These are phyloP conservation scores for Phytophthora vignae DNA, from an alignment of 352 stramenopile genomes.

Conservation along the genomic window DNA sequence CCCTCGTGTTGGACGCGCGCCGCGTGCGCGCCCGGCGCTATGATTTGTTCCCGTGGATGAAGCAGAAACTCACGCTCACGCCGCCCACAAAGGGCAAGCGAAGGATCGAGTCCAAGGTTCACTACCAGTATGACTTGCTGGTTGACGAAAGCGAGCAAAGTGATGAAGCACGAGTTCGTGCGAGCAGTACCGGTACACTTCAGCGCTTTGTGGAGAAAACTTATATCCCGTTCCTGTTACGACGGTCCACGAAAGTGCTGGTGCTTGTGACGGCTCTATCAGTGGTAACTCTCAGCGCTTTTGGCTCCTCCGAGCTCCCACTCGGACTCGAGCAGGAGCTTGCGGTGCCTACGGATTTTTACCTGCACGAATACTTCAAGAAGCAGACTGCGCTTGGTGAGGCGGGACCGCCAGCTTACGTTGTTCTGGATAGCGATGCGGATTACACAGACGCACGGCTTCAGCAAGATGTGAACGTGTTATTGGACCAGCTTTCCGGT, in stretches of 20 bases:
- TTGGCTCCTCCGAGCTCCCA: conserved; percentile 69
- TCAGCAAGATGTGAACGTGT: conserved; percentile 65
- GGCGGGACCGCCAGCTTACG: conserved; percentile 88
- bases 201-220: conserved; percentile 71
- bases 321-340: conserved; percentile 91
- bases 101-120: conserved; percentile 25
- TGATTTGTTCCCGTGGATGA: conserved; percentile 74
- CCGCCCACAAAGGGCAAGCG: conserved; percentile 23
- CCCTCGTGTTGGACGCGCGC: conserved; percentile 77
- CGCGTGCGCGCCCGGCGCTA: conserved; percentile 74
- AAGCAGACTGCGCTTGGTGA: conserved; percentile 86
- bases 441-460: conserved; percentile 76
- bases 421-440: conserved; percentile 65
- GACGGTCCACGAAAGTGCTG: conserved; percentile 61
- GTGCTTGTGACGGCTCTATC: conserved; percentile 55
- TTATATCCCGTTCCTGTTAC: conserved; percentile 74
- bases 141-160: conserved; percentile 25
- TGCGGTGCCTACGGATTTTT: conserved; percentile 88
- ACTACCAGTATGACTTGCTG: conserved; percentile 41
- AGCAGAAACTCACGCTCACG: conserved; percentile 51
- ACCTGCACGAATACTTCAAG: conserved; percentile 91
- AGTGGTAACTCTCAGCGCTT: conserved; percentile 54
- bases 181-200: conserved; percentile 42
- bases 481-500: conserved; percentile 77
- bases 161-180: not conserved